Percentiles rank a stretch among this genome's conserved stretches.
Evolutionary conservation across 2,329 filamentous ascomycete species (phyloP).

Genomic region (Atkinsonella hypoxylon): DNA sequence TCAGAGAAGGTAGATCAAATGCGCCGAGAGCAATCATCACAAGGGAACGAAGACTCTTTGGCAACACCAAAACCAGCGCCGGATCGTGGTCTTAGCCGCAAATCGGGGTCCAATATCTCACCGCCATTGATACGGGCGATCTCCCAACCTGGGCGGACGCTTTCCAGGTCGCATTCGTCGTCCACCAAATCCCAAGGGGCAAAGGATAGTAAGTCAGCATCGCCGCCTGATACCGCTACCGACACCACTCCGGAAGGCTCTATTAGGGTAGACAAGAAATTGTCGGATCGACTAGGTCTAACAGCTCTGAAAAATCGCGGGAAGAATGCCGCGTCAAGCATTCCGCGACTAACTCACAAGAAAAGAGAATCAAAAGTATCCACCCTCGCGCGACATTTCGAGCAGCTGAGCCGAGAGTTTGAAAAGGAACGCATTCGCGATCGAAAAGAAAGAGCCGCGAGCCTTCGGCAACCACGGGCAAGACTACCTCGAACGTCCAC

Average conservation of each 20-base stretch:
- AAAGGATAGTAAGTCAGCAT: conserved; percentile 22
- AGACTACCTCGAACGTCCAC: conserved; percentile 79
- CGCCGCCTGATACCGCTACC: conserved; percentile 9
- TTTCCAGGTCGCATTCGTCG: conserved; percentile 34
- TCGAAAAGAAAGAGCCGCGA: conserved; percentile 67
- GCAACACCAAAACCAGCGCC: conserved; percentile 15
- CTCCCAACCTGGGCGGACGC: conserved; percentile 37
- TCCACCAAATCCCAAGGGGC: conserved; percentile 28
- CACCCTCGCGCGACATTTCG: conserved; percentile 88
- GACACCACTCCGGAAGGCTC: conserved; percentile 25
- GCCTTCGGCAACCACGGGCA: conserved; percentile 60
- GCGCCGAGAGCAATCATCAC: conserved; percentile 33
- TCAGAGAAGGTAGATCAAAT: conserved; percentile 39
- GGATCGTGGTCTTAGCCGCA: conserved; percentile 31
- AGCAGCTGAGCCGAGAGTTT: conserved; percentile 91
- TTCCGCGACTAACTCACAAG: conserved; percentile 75
- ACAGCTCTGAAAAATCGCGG: conserved; percentile 48
- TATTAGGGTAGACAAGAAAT: conserved; percentile 55
- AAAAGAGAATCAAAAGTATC: conserved; percentile 70
- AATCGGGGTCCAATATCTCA: conserved; percentile 31
- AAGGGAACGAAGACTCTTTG: conserved; percentile 14
- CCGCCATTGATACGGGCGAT: conserved; percentile 41
- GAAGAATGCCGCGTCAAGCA: conserved; percentile 57
- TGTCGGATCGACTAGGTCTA: conserved; percentile 61
- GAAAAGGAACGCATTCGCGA: conserved; percentile 88